Evolutionary conservation across 106 monocot species (phyloP), one percentile per base, ranked within the genome.

Genomic region (Alisma plantagoaquatica): DNA sequence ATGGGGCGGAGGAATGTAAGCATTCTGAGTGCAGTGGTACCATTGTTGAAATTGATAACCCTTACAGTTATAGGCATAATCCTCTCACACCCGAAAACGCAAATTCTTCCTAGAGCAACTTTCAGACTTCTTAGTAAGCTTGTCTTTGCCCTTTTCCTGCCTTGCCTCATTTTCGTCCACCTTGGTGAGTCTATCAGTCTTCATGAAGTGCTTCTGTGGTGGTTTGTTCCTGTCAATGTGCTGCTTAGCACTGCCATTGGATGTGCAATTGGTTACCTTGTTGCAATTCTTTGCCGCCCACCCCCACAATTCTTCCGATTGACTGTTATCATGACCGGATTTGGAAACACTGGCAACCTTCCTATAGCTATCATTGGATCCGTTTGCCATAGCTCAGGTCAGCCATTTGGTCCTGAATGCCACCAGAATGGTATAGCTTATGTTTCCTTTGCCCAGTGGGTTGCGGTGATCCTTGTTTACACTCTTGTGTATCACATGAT

Each of bases 401-500:
- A 82, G 29, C 86, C 78, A 0, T 92, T 92, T 29, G 86, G 92
- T 3, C 67, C 65, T 3, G 43, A 55, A 1, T 92, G 92, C 64
- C 57, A 61, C 35, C 41, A 64, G 5, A 70, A 17, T 0, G 86
- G 92, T 17, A 49, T 75, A 17, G 92, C 92, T 2, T 92, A 86
- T 51, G 76, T 92, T 10, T 86, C 86, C 4, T 92, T 86, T 25
- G 81, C 92, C 4, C 92, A 92, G 31, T 86, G 92, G 92, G 82
- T 82, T 21, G 70, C 92, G 0, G 92, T 92, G 17, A 76, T 92
- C 49, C 79, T 92, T 30, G 81, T 73, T 2, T 92, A 92, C 33
- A 79, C 92, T 1, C 67, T 92, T 1, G 92, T 92, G 2, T 92
- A 86, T 53, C 92, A 92, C 62, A 92, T 92, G 82, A 92, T 92